phyloP scores from a whole-genome alignment of 2,329 filamentous ascomycete species.

The Colletotrichum tropicicola region DNA sequence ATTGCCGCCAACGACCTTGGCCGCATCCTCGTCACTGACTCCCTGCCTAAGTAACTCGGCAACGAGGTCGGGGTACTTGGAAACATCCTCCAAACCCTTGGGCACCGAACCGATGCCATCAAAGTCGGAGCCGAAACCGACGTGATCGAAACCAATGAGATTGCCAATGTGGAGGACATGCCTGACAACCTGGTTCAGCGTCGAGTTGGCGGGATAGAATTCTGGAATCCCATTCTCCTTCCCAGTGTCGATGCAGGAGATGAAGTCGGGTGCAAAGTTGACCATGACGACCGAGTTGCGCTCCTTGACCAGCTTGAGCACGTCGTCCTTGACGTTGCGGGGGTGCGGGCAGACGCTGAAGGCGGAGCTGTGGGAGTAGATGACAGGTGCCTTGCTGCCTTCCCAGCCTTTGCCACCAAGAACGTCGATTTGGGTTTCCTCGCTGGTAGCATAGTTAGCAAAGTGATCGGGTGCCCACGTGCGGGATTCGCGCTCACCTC shows the following conservation, averaged over 20 bases:
- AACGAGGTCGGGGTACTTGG: slow-evolving; percentile 82
- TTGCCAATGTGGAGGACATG: slow-evolving; percentile 87
- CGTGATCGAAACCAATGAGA: slow-evolving; percentile 85
- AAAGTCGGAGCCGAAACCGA: slow-evolving; percentile 90
- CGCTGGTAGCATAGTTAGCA: slow-evolving; percentile 46
- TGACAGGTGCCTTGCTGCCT: slow-evolving; percentile 82
- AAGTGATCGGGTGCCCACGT: background rate
- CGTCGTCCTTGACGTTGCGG: slow-evolving; percentile 87
- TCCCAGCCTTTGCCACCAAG: slow-evolving; percentile 73
- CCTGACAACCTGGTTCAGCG: slow-evolving; percentile 78
- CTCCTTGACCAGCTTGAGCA: slow-evolving; percentile 79
- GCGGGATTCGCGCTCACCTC: slow-evolving; percentile 40
- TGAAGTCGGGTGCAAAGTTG: slow-evolving; percentile 85
- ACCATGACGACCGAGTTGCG: slow-evolving; percentile 86
- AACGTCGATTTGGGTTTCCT: slow-evolving; percentile 87
- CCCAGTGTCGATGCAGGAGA: slow-evolving; percentile 74
- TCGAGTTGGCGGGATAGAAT: slow-evolving; percentile 73
- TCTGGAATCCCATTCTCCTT: slow-evolving; percentile 73
- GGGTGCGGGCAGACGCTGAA: slow-evolving; percentile 86
- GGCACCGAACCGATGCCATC: slow-evolving; percentile 78
- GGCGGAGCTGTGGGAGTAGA: slow-evolving; percentile 89
- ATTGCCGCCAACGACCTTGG: slow-evolving; percentile 82
- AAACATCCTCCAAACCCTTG: slow-evolving; percentile 82
- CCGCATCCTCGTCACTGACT: slow-evolving; percentile 77
- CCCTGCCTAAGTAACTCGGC: slow-evolving; percentile 78